Evolutionary conservation across 108 stramenopile species (phyloP), one percentile per base, ranked within the genome.

Genomic region (Asterionellopsis glacialis): DNA sequence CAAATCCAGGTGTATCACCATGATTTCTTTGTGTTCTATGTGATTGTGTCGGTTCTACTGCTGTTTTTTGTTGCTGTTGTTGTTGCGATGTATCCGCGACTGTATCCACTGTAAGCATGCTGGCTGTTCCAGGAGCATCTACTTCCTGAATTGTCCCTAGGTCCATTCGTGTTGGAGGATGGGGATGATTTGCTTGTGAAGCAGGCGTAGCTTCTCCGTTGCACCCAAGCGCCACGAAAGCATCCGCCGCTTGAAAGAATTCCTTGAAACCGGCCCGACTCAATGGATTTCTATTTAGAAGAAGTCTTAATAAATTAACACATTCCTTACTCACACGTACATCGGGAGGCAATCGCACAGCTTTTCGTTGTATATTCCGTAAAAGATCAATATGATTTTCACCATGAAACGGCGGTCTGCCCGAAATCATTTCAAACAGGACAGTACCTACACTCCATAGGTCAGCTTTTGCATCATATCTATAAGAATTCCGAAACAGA

Each of bases 371-470:
- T 43, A 95, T 95, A 68, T 95, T 95, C 57, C 85, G 68, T 33
- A 95, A 59, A 26, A 95, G 63, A 63, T 95, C 94, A 73, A 92
- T 83, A 62, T 95, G 94, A 65, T 95, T 92, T 61, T 90, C 88
- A 22, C 94, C 94, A 59, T 91, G 75, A 71, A 90, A 95, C 0
- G 94, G 94, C 10, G 94, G 88, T 27, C 68, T 60, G 21, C 94
- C 94, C 1, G 90, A 73, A 48, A 98, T 76, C 97, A 98, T 97
- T 75, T 98, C 98, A 75, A 91, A 98, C 9, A 97, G 55, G 9
- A 98, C 95, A 18, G 95, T 88, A 44, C 98, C 98, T 1, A 94
- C 96, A 47, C 90, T 92, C 98, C 98, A 98, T 1, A 98, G 75
- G 77, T 98, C 98, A 11, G 98, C 98, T 63, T 97, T 97, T 40